Evolutionary conservation across 305 asterid genomes (phyloP).

Genomic region (Fraxinus greggii): DNA sequence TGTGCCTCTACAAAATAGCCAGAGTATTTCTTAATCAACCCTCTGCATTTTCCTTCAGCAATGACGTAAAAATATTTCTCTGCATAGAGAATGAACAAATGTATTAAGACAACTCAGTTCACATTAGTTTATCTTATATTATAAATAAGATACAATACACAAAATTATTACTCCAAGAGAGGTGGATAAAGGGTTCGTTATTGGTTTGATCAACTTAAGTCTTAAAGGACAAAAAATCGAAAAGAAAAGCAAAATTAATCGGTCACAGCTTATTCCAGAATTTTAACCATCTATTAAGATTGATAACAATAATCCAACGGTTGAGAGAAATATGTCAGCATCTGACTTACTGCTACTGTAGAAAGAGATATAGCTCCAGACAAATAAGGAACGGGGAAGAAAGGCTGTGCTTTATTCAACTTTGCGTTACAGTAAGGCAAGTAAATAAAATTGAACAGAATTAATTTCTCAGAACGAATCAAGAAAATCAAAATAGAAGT

Average conservation of each 20-base stretch:
- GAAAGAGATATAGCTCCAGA: neutral
- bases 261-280: neutral
- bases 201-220: neutral
- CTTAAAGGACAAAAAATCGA: neutral
- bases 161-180: neutral
- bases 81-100: slow-evolving; percentile 1
- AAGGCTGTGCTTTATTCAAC: neutral
- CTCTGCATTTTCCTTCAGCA: slow-evolving; percentile 29
- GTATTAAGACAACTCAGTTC: neutral
- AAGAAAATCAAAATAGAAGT: neutral
- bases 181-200: neutral
- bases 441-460: neutral
- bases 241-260: neutral
- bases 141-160: neutral
- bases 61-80: neutral
- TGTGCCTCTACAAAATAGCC: slow-evolving; percentile 22
- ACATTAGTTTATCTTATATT: neutral
- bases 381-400: neutral
- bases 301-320: neutral
- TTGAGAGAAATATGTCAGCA: neutral
- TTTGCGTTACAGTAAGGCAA: neutral
- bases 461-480: neutral
- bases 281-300: neutral
- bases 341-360: neutral
- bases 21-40: slow-evolving; percentile 21